A percentile compares a stretch with the other conserved stretches of the same genome.
These are phyloP conservation scores for Pseudofabraea citricarpa DNA, from an alignment of 2,329 filamentous ascomycete species.

Conservation along the genomic window DNA sequence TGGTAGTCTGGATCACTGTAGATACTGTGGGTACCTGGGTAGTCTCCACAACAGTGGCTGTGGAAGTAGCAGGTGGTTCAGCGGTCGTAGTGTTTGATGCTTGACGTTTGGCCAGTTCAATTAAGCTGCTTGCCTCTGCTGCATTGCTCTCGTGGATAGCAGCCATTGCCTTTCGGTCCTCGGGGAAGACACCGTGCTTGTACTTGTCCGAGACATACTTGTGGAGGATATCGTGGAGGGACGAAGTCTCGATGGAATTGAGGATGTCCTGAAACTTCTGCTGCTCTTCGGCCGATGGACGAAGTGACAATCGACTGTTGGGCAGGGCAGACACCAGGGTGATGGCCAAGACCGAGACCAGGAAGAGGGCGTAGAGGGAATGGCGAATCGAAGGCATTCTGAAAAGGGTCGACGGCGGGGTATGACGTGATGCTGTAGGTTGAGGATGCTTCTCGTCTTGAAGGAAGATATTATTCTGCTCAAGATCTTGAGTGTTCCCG, in stretches of 20 bases:
- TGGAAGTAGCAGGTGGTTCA: constrained; percentile 12
- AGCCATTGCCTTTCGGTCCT: constrained; percentile 59
- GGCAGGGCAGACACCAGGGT: not conserved
- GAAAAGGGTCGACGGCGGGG: not conserved
- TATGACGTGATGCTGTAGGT: not conserved
- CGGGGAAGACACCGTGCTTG: constrained; percentile 53
- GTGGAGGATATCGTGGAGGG: not conserved
- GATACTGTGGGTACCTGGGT: not conserved
- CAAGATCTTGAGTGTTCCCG: not conserved
- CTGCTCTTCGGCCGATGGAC: not conserved
- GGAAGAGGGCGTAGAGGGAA: not conserved
- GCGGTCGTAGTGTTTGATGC: constrained; percentile 23
- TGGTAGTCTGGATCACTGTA: constrained; percentile 5
- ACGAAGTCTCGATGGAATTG: not conserved
- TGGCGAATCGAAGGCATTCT: not conserved
- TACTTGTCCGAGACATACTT: not conserved
- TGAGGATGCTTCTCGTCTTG: constrained; percentile 18
- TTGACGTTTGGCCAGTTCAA: constrained; percentile 61
- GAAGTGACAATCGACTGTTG: not conserved
- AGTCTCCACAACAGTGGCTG: constrained; percentile 4
- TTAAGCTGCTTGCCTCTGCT: constrained; percentile 55
- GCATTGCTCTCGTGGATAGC: constrained; percentile 57
- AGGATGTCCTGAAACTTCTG: not conserved
- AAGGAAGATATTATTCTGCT: not conserved
- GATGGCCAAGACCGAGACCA: not conserved